Conservation (phyloP, 768 basidiomycete species). For the Mycena amicta region DNA sequence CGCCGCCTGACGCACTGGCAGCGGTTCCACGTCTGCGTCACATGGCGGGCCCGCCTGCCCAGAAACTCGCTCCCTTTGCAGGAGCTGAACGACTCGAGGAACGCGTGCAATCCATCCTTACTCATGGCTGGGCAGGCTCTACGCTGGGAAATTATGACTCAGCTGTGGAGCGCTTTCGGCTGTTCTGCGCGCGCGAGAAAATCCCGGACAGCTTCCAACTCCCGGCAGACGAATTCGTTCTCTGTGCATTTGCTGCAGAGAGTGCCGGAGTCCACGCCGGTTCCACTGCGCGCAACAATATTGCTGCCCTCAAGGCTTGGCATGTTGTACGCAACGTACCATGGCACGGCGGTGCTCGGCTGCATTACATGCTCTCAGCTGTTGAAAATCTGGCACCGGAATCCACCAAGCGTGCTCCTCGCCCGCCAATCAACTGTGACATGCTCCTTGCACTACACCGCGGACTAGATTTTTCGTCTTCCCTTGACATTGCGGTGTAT, state of each 20-base stretch:
- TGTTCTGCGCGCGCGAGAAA: not conserved
- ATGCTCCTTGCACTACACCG: conserved; percentile 26
- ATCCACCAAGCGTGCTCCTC: conserved; percentile 12
- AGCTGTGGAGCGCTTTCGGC: not conserved
- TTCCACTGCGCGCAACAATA: not conserved
- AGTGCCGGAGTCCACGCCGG: not conserved
- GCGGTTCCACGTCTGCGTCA: not conserved
- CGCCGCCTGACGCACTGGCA: not conserved
- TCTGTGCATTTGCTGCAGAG: not conserved
- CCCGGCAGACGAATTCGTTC: not conserved
- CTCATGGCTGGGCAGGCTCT: not conserved
- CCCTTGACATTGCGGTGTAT: conserved; percentile 28
- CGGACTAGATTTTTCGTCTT: conserved; percentile 16
- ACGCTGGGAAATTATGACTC: not conserved
- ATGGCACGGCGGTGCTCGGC: not conserved
- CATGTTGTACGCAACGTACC: not conserved
- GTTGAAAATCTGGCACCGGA: conserved; percentile 28
- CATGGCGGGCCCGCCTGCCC: not conserved
- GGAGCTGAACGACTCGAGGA: not conserved
- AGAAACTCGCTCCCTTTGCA: not conserved
- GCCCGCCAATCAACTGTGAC: conserved; percentile 21
- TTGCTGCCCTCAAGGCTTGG: not conserved
- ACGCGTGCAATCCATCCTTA: not conserved
- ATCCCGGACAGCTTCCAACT: not conserved
- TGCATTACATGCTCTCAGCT: conserved; percentile 24